Conservation (phyloP, 2,329 filamentous ascomycete species). For the Talaromyces islandicus region DNA sequence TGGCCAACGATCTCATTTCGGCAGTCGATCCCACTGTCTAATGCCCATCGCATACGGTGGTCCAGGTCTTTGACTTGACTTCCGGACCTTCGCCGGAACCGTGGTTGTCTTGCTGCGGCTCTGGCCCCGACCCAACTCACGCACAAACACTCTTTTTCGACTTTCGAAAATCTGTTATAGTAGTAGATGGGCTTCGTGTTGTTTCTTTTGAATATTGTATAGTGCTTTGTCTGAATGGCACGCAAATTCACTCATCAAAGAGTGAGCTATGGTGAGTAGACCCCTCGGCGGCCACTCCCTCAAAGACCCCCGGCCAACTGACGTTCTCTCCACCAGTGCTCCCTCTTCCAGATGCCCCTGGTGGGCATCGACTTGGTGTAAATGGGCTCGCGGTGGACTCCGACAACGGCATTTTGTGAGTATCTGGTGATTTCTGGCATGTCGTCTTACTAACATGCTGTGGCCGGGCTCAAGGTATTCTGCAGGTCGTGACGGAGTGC, state of each 20-base stretch:
- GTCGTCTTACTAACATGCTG: not conserved
- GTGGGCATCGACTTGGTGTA: slow-evolving; percentile 87
- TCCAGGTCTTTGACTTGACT: not conserved
- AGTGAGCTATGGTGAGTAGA: slow-evolving; percentile 61
- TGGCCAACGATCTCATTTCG: not conserved
- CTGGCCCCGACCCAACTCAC: slow-evolving; percentile 1
- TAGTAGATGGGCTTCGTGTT: not conserved
- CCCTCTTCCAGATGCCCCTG: slow-evolving; percentile 65
- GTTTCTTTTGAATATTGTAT: not conserved
- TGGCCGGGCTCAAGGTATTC: slow-evolving; percentile 63
- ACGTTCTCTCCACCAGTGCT: slow-evolving; percentile 52
- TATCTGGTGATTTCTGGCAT: slow-evolving; percentile 5
- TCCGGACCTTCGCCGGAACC: slow-evolving; percentile 7
- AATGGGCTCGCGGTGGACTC: slow-evolving; percentile 88
- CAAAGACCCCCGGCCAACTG: slow-evolving; percentile 10
- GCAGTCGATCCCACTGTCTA: not conserved
- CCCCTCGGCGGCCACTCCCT: slow-evolving; percentile 2
- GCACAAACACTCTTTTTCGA: not conserved
- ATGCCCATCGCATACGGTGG: not conserved
- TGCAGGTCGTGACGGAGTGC: slow-evolving; percentile 86
- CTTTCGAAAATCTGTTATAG: not conserved
- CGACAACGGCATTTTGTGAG: slow-evolving; percentile 79
- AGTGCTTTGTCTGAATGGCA: slow-evolving; percentile 46
- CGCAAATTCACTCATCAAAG: slow-evolving; percentile 62
- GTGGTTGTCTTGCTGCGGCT: slow-evolving; percentile 8